phyloP scores from a whole-genome alignment of 1,284 basidiomycete species.

The Pseudozyma tsukubaensis region DNA sequence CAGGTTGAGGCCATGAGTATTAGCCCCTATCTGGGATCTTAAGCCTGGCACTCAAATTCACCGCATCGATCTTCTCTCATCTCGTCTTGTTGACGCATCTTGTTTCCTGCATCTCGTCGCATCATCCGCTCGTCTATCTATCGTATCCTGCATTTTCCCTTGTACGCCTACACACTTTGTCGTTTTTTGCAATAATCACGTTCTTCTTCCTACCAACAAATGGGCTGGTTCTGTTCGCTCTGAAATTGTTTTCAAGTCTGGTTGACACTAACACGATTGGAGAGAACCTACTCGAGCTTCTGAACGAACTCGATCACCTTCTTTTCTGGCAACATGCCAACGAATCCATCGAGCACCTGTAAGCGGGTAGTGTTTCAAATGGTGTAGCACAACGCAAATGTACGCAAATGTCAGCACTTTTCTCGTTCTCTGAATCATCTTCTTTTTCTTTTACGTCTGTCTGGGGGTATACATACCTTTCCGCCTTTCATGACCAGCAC shows the following conservation, averaged over 20 bases:
- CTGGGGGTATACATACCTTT: conserved; percentile 26
- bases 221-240: no score
- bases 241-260: no score
- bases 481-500: conserved; percentile 55
- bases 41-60: no score
- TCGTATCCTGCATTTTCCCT: background rate
- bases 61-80: background rate
- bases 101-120: background rate
- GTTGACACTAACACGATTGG: no score
- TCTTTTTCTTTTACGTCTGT: background rate
- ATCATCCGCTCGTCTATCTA: background rate
- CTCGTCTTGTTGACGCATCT: background rate
- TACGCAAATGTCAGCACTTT: no score
- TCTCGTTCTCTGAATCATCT: background rate
- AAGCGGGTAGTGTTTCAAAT: no score
- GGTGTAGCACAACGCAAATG: no score
- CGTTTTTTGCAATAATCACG: conserved; percentile 12
- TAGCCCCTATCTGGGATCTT: conserved; percentile 49
- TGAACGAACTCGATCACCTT: conserved; percentile 56
- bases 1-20: conserved; percentile 67
- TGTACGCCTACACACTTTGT: background rate
- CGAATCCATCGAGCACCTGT: conserved; percentile 45
- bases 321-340: conserved; percentile 56
- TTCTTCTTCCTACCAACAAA: background rate
- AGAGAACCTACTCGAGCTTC: conserved; percentile 23